phyloP scores from a whole-genome alignment of 441 rosid genomes.

The Croton setiger region DNA sequence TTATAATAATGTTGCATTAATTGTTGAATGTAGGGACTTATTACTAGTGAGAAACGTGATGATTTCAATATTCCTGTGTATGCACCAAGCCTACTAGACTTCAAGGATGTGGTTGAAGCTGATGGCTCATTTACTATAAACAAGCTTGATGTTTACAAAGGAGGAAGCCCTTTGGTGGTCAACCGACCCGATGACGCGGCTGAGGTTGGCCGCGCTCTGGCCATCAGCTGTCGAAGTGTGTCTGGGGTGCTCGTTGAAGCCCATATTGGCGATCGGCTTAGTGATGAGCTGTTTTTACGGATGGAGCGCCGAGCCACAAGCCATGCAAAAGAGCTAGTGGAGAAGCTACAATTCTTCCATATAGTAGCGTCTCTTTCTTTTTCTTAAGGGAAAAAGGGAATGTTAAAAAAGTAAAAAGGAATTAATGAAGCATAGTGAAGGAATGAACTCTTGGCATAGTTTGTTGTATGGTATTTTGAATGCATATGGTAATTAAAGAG shows the following conservation, averaged over 20 bases:
- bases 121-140: slow-evolving; percentile 62
- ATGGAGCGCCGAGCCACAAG: slow-evolving; percentile 52
- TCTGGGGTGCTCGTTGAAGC: slow-evolving; percentile 89
- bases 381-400: slow-evolving; percentile 17
- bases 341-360: slow-evolving; percentile 77
- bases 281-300: slow-evolving; percentile 62
- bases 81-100: slow-evolving; percentile 83
- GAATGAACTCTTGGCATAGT: not conserved
- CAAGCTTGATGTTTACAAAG: slow-evolving; percentile 81
- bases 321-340: slow-evolving; percentile 77
- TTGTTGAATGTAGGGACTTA: slow-evolving; percentile 46
- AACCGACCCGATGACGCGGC: slow-evolving; percentile 57
- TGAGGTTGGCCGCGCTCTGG: slow-evolving; percentile 74
- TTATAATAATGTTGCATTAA: not conserved
- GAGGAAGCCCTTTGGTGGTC: slow-evolving; percentile 95
- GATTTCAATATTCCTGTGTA: slow-evolving; percentile 86
- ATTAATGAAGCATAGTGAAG: not conserved
- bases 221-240: slow-evolving; percentile 70
- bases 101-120: slow-evolving; percentile 80
- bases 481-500: slow-evolving; percentile 1
- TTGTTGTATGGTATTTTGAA: slow-evolving; percentile 9
- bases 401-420: not conserved
- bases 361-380: slow-evolving; percentile 82
- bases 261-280: slow-evolving; percentile 74
- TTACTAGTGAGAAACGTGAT: slow-evolving; percentile 68